Base-by-base conservation (phyloP, 441 rosid genomes). In the Syzygium syzygioides region DNA sequence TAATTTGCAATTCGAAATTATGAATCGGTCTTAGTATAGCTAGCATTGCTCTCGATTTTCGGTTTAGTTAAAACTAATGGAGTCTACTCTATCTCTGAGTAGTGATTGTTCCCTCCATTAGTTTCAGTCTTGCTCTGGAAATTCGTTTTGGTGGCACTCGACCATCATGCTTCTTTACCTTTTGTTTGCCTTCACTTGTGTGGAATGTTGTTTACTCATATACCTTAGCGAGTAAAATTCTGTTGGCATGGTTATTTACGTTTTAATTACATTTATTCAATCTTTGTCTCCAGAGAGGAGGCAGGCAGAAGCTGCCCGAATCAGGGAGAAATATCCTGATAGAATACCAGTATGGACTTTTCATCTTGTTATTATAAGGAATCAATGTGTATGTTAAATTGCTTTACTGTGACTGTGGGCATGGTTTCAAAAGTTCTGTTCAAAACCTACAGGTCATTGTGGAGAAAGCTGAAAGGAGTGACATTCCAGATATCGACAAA, bases 301-400 rank as follows among this genome's bases (percentile, higher is more conserved):
- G 91, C 93, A 91, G 88, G 95, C 94, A 2, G 96, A 94, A 90
- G 93, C 96, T 90, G 92, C 93, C 79, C 93, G 96, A 68, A 94
- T 94, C 89, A 93, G 95, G 91, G 96, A 94, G 90, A 94, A 93
- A 86, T 94, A 94, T 87, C 94, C 95, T 20, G 95, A 94, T 88
- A 94, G 96, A 50, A 93, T 94, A 86, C 96, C 95, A 55, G 96
- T 93, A 89, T 86, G 90, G 87, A 91, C 52, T 37, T 55, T 79
- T 80, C 55, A 19, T 66, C 32, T 53, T 83, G 37, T 86, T 62
- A 48, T 50, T 19, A 20, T 80, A 53, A 60, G 57, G 79, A 52
- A 30, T n/a, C 4, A 18, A 18, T 13, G 14, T 26, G 55, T 28
- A 76, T 18, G 41, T 41, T 80, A 20, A 55, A 76, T 88, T 89